These are phyloP conservation scores for Porogramme epimiltina DNA, from an alignment of 1,284 basidiomycete species.

Conservation along the genomic window DNA sequence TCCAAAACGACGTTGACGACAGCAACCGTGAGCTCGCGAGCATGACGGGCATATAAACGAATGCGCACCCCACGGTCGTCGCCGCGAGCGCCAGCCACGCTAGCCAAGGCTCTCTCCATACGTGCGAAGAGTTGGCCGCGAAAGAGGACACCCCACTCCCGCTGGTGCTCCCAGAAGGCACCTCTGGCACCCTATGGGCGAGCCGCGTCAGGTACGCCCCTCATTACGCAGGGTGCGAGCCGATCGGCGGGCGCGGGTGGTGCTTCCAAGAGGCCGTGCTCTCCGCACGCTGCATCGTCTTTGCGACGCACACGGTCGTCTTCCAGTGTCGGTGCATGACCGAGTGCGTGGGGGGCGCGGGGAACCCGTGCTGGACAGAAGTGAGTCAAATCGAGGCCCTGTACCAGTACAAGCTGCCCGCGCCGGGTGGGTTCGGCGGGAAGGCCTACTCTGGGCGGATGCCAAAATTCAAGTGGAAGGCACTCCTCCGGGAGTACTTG, in stretches of 20 bases:
- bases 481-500: no score
- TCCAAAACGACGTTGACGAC: slow-evolving; percentile 9
- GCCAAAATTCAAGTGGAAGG: neutral
- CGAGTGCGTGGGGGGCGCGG: no score
- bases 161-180: slow-evolving; percentile 5
- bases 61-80: slow-evolving; percentile 13
- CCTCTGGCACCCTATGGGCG: slow-evolving; percentile 7
- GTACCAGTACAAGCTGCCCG: no score
- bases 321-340: neutral
- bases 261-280: no score
- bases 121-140: slow-evolving; percentile 1
- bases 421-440: neutral
- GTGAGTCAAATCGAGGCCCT: no score
- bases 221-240: no score
- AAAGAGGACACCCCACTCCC: slow-evolving; percentile 2
- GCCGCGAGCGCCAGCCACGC: slow-evolving; percentile 8
- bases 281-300: no score
- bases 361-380: no score
- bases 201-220: neutral
- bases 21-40: slow-evolving; percentile 6
- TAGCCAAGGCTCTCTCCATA: slow-evolving; percentile 9
- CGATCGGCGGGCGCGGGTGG: no score
- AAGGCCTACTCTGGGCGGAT: neutral
- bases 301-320: no score
- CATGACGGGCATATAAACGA: slow-evolving; percentile 1